phyloP scores from a whole-genome alignment of 345 rosid genomes.

The Citrus trifoliata region DNA sequence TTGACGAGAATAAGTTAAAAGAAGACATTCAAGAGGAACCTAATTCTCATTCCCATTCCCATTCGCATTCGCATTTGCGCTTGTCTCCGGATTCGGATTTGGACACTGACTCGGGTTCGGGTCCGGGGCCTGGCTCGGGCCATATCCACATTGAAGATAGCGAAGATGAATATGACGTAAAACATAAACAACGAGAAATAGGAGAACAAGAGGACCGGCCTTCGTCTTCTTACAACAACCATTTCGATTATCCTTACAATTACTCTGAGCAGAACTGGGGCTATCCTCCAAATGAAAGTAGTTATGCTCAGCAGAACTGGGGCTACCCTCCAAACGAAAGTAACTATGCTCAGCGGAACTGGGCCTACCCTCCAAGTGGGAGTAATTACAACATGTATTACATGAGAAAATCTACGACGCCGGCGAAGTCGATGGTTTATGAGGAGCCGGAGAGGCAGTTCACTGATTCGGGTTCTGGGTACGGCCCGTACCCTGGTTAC shows the following conservation, averaged over 20 bases:
- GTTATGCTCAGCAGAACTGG: slow-evolving; percentile 46
- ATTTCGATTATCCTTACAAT: slow-evolving; percentile 18
- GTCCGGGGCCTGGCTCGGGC: slow-evolving; percentile 35
- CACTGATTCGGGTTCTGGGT: slow-evolving; percentile 28
- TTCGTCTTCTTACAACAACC: slow-evolving; percentile 2
- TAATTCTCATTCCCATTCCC: not conserved
- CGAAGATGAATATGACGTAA: slow-evolving; percentile 12
- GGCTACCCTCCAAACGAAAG: slow-evolving; percentile 20
- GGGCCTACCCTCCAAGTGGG: slow-evolving; percentile 32
- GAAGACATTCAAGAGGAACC: slow-evolving; percentile 37
- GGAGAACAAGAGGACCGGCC: not conserved
- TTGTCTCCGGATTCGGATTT: slow-evolving; percentile 63
- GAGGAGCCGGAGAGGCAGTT: slow-evolving; percentile 55
- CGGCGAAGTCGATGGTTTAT: slow-evolving; percentile 61
- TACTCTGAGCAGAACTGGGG: slow-evolving; percentile 12
- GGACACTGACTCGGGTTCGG: slow-evolving; percentile 56
- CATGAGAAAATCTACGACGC: slow-evolving; percentile 71
- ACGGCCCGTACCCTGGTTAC: slow-evolving; percentile 37
- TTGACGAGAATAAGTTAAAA: slow-evolving; percentile 22
- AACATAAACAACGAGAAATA: not conserved
- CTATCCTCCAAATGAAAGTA: not conserved
- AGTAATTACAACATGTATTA: slow-evolving; percentile 41
- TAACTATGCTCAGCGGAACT: slow-evolving; percentile 39
- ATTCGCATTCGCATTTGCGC: slow-evolving; percentile 48
- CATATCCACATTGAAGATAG: slow-evolving; percentile 47